Percentiles rank a stretch among this genome's conserved stretches.
Conservation (phyloP, 140 eudicot species). For the Erigeron philadelphicus region DNA sequence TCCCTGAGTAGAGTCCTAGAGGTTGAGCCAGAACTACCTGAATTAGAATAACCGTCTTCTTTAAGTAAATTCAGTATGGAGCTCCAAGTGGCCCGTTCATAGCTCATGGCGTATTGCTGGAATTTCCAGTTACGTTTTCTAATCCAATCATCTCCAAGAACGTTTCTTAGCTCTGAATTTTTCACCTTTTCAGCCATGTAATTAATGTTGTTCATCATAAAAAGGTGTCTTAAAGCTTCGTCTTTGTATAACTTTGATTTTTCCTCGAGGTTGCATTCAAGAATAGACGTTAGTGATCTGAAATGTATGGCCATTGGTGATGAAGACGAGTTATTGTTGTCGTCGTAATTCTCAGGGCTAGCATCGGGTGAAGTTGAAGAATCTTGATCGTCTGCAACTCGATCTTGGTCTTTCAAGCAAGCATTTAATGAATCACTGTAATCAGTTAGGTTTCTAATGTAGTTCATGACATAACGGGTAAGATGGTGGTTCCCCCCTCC, state of each 20-base stretch:
- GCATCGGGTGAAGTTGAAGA: constrained; percentile 47
- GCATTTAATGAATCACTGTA: constrained; percentile 53
- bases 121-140: constrained; percentile 71
- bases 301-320: constrained; percentile 66
- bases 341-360: constrained; percentile 38
- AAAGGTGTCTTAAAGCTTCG: constrained; percentile 57
- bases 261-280: constrained; percentile 68
- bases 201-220: constrained; percentile 89
- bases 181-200: constrained; percentile 92
- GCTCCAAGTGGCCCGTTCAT: constrained; percentile 92
- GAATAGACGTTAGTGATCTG: constrained; percentile 46
- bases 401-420: constrained; percentile 51
- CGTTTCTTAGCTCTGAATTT: constrained; percentile 57
- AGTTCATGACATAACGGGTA: constrained; percentile 90
- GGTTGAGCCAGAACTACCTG: constrained; percentile 61
- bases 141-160: constrained; percentile 83
- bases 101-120: constrained; percentile 82
- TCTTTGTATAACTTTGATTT: constrained; percentile 76
- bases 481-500: constrained; percentile 94
- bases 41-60: constrained; percentile 60
- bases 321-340: constrained; percentile 21
- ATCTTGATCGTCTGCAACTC: constrained; percentile 21
- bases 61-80: constrained; percentile 57
- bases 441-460: constrained; percentile 56
- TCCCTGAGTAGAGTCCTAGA: constrained; percentile 61